A percentile compares a stretch with the other conserved stretches of the same genome.
phyloP scores from a whole-genome alignment of 1,139 yeast genomes.

The Lodderomyces beijingensis region DNA sequence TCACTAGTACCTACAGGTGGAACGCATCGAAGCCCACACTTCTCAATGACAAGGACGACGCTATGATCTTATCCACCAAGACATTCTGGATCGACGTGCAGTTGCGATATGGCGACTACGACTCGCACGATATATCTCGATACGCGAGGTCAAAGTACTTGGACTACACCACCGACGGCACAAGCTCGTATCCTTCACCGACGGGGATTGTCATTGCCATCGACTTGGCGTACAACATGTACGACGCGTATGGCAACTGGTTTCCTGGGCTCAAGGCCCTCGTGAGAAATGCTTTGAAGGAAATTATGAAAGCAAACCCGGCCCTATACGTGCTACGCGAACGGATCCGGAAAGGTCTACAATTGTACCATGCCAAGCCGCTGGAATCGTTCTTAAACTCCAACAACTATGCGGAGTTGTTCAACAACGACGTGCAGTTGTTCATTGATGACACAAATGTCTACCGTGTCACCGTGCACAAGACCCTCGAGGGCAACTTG shows the following conservation, averaged over 20 bases:
- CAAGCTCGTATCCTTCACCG: conserved; percentile 86
- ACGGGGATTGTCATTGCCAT: conserved; percentile 89
- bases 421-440: conserved; percentile 76
- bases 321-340: conserved; percentile 89
- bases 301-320: conserved; percentile 93
- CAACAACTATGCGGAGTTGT: conserved; percentile 83
- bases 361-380: conserved; percentile 88
- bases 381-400: conserved; percentile 90
- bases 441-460: conserved; percentile 93
- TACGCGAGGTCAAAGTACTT: conserved; percentile 89
- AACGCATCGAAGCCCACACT: conserved; percentile 79
- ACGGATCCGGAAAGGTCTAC: conserved; percentile 89
- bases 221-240: conserved; percentile 93
- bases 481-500: conserved; percentile 88
- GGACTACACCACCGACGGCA: conserved; percentile 87
- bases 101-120: conserved; percentile 93
- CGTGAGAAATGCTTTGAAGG: conserved; percentile 87
- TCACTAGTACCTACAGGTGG: conserved; percentile 79
- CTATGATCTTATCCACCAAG: conserved; percentile 50
- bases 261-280: conserved; percentile 90
- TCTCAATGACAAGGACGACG: conserved; percentile 58
- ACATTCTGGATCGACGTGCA: conserved; percentile 96
- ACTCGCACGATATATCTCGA: conserved; percentile 92
- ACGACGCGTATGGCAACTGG: conserved; percentile 97
- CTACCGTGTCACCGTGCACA: conserved; percentile 88